Base-by-base conservation (phyloP, 2,329 filamentous ascomycete species). In the Penicillium sp. region DNA sequence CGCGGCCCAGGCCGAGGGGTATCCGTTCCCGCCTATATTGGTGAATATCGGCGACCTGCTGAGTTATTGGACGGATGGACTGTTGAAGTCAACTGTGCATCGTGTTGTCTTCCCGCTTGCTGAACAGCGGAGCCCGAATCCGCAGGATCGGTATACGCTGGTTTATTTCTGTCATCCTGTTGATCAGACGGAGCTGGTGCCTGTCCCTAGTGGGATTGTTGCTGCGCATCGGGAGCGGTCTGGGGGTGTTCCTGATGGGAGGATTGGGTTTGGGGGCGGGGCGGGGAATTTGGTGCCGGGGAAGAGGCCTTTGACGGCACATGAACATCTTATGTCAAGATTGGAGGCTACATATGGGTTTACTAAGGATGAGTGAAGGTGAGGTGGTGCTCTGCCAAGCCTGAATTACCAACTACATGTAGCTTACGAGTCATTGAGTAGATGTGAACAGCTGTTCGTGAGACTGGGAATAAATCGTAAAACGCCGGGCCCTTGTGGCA, bases 21-120 rank as follows among this genome's bases (percentile, higher is more conserved):
- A 83, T 59, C 72, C 73, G 8, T 78, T 74, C 35, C 84, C 81
- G n/a, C 90, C 85, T 1, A 88, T 81, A n/a, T 64, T 84, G 3
- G 77, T 85, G 13, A 85, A 85, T 54, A 85, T 87, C n/a, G 84
- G 82, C 0, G 84, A 87, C 62, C 59, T 86, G 31, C 71, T 87
- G 13, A 85, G 82, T 31, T 93, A 94, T 67, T 97, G 91, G 91
- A 97, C 93, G 1, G 85, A 86, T 56, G 89, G 90, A 0, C 70
- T 96, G 41, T 77, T 97, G 55, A 85, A 88, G 60, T 89, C 84
- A 59, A 96, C 91, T 0, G 81, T 96, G 6, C 93, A 97, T 65
- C 77, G 91, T 10, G 93, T 97, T 28, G 82, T 91, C 0, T 93
- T 95, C 57, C 76, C 77, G 2, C 60, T 65, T 26, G 70, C 70